These are phyloP conservation scores for Blastobotrys muscicola DNA, from an alignment of 805 yeast species.

Conservation along the genomic window DNA sequence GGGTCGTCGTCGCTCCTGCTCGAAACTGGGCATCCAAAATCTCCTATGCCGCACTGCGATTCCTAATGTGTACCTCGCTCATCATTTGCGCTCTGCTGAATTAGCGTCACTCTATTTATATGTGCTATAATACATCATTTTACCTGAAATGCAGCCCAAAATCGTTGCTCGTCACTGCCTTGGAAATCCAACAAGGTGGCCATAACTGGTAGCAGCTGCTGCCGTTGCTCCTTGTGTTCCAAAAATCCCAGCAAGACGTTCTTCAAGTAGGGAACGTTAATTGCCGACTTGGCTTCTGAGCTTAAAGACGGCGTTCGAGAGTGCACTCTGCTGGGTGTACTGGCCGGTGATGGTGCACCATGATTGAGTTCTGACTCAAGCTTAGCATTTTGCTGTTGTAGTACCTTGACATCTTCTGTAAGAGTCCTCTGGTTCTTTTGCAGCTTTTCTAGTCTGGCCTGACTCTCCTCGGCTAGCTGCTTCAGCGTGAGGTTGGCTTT, in stretches of 20 bases:
- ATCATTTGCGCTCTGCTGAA: too few relatives aligned
- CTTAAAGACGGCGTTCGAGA: slow-evolving; percentile 8
- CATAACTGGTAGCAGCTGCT: slow-evolving; percentile 74
- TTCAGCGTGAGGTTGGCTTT: slow-evolving; percentile 26
- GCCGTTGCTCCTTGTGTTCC: slow-evolving; percentile 88
- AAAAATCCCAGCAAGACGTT: slow-evolving; percentile 87
- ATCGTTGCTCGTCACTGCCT: slow-evolving; percentile 62
- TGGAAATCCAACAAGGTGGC: slow-evolving; percentile 62
- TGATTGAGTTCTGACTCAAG: slow-evolving; percentile 10
- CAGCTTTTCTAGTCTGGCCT: slow-evolving; percentile 27
- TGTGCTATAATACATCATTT: slow-evolving; percentile 3
- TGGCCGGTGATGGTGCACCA: too few relatives aligned
- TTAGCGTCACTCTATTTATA: too few relatives aligned
- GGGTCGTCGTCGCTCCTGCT: too few relatives aligned
- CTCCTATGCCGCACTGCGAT: too few relatives aligned
- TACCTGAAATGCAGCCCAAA: slow-evolving; percentile 40
- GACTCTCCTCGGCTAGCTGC: slow-evolving; percentile 28
- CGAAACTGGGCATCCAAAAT: too few relatives aligned
- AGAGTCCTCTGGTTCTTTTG: slow-evolving; percentile 27
- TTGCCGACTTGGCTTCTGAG: slow-evolving; percentile 16
- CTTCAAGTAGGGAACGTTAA: slow-evolving; percentile 67
- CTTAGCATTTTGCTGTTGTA: slow-evolving; percentile 19
- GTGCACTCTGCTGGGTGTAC: slow-evolving; percentile 5
- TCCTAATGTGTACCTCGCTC: too few relatives aligned
- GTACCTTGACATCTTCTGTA: slow-evolving; percentile 24